Evolutionary conservation across 2,329 filamentous ascomycete species (phyloP).

Genomic region (Aspergillus fijiensis): DNA sequence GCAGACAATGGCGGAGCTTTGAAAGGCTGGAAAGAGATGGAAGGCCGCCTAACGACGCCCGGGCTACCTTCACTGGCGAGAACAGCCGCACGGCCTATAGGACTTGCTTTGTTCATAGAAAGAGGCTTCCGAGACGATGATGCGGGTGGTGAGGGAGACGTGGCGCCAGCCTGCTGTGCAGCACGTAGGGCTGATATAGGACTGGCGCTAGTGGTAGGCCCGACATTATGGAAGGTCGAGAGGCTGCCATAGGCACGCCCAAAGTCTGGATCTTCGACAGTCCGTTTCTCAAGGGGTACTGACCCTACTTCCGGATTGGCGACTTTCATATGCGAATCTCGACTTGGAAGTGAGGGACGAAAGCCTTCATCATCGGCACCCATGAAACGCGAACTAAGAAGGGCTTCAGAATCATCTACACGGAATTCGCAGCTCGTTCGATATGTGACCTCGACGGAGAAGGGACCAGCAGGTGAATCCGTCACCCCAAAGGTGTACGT

Average conservation of each 20-base stretch:
- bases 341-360: constrained; percentile 69
- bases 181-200: constrained; percentile 80
- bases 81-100: constrained; percentile 32
- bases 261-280: constrained; percentile 56
- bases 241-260: constrained; percentile 85
- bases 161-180: constrained; percentile 55
- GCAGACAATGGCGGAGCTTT: constrained; percentile 94
- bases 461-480: constrained; percentile 80
- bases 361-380: constrained; percentile 86
- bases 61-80: constrained; percentile 51
- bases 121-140: constrained; percentile 53
- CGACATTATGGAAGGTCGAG: constrained; percentile 81
- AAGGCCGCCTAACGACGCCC: constrained; percentile 66
- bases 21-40: constrained; percentile 90
- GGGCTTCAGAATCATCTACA: constrained; percentile 84
- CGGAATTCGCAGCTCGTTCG: constrained; percentile 87
- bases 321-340: constrained; percentile 36
- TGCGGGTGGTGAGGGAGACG: constrained; percentile 51
- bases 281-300: constrained; percentile 62
- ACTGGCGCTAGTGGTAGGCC: constrained; percentile 73
- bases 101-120: constrained; percentile 35
- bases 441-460: constrained; percentile 79
- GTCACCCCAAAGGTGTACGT: constrained; percentile 79
- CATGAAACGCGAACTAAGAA: constrained; percentile 91
- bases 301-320: constrained; percentile 64